Conservation (phyloP, 2,329 filamentous ascomycete genomes). For the Calonectria pseudoturangicola region DNA sequence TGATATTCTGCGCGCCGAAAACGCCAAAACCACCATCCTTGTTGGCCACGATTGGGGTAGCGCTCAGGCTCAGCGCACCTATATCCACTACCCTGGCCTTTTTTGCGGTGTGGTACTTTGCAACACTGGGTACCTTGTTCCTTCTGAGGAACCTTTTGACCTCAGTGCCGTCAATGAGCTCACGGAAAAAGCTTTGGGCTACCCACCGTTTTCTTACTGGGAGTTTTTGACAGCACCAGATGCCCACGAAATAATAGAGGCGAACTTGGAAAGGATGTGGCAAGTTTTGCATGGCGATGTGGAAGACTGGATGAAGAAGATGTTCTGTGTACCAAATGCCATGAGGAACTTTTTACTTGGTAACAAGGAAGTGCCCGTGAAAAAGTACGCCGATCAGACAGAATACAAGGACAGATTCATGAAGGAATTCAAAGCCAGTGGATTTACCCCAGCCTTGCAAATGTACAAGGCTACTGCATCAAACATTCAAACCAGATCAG, state of each 20-base stretch:
- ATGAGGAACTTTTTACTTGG: slow-evolving; percentile 39
- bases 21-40: slow-evolving; percentile 5
- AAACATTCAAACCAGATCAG: slow-evolving; percentile 35
- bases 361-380: slow-evolving; percentile 33
- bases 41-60: slow-evolving; percentile 44
- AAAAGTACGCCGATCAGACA: slow-evolving; percentile 10
- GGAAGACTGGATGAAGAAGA: slow-evolving; percentile 37
- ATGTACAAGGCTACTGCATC: slow-evolving; percentile 38
- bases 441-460: slow-evolving; percentile 33
- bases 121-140: slow-evolving; percentile 40
- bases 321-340: slow-evolving; percentile 42
- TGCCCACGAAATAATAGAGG: slow-evolving; percentile 34
- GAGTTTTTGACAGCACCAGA: slow-evolving; percentile 36
- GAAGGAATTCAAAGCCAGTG: slow-evolving; percentile 25
- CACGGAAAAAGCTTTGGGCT: slow-evolving; percentile 20
- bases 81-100: slow-evolving; percentile 28
- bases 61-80: slow-evolving; percentile 27
- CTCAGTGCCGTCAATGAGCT: slow-evolving; percentile 29
- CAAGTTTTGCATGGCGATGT: slow-evolving; percentile 35
- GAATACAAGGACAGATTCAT: slow-evolving; percentile 36
- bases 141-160: slow-evolving; percentile 33
- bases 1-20: slow-evolving; percentile 31
- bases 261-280: slow-evolving; percentile 41
- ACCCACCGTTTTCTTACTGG: slow-evolving; percentile 41
- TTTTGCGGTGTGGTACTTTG: slow-evolving; percentile 35